Evolutionary conservation across 2,329 filamentous ascomycete species (phyloP), one percentile per base, ranked within the genome.

Genomic region (Colletotrichum camelliae): DNA sequence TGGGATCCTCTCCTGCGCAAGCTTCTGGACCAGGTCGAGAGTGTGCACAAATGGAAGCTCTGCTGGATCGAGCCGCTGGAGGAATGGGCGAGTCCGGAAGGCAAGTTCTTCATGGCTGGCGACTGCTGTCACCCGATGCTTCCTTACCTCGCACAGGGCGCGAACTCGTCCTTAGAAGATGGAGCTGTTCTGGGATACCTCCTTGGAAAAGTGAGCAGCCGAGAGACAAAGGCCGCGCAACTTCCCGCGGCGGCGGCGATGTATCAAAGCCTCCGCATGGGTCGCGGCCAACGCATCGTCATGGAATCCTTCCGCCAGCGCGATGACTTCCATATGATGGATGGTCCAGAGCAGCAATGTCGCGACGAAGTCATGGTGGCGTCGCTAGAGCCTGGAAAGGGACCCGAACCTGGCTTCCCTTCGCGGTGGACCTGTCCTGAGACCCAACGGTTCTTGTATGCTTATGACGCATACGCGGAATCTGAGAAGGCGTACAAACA

Each of bases 61-160:
- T 86, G 84, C 73, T 87, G 88, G 72, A 82, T 87, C 16, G 80
- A 81, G 8, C 80, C 83, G 31, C 81, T 89, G 48, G 78, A 81
- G 2, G 79, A 81, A 9, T 89, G 87, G 87, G 82, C 84, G 0
- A 84, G 86, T 76, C 80, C 82, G 0, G 79, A 78, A 2, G 85
- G 85, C n/a, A 85, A 83, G 37, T 85, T 83, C 15, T 82, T 82
- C 24, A 80, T 89, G 35, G 80, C 88, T 4, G 87, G 87, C 4
- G 87, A 89, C 71, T 80, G 83, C 15, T 86, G 84, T 72, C 87
- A 89, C 78, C 86, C 87, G 0, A 88, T 88, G 80, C 83, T 89
- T 6, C 88, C 88, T 0, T 89, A 89, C 74, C 81, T 89, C 29
- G 87, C 87, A 0, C 86, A 88, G 75, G 87, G 88, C 6, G 87